A percentile compares a stretch with the other conserved stretches of the same genome.
Evolutionary conservation across 2,329 filamentous ascomycete genomes (phyloP).

Genomic region (Onygenales sp.): DNA sequence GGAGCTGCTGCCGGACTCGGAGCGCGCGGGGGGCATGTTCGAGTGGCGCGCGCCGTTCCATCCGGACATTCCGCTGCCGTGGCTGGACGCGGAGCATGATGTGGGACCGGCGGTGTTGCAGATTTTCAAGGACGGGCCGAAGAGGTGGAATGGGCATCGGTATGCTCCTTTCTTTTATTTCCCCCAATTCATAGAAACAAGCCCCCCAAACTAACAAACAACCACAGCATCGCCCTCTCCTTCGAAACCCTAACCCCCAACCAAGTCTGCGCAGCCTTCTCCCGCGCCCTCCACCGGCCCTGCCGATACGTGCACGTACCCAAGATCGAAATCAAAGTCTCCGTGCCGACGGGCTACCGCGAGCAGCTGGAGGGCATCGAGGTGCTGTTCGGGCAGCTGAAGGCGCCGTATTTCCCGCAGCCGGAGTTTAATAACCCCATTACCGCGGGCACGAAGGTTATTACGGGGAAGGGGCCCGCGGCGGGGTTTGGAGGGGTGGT

Average conservation of each 20-base stretch:
- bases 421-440: conserved; percentile 41
- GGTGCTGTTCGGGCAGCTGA: conserved; percentile 48
- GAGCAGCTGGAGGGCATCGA: conserved; percentile 67
- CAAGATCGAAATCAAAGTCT: conserved; percentile 69
- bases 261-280: conserved; percentile 74
- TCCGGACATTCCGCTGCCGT: conserved; percentile 77
- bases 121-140: conserved; percentile 85
- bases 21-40: conserved; percentile 59
- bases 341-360: conserved; percentile 78
- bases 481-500: conserved; percentile 46
- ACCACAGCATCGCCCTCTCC: conserved; percentile 66
- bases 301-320: conserved; percentile 69
- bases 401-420: conserved; percentile 55
- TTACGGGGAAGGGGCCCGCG: conserved; percentile 30
- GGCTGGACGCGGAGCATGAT: conserved; percentile 94
- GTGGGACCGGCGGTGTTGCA: conserved; percentile 86
- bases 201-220: conserved; percentile 8
- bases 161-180: conserved; percentile 20
- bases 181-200: background rate
- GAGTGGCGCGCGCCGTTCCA: conserved; percentile 92
- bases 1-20: conserved; percentile 58
- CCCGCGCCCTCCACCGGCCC: conserved; percentile 64
- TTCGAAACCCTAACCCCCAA: conserved; percentile 80
- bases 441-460: conserved; percentile 16
- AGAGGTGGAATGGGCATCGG: conserved; percentile 70